Evolutionary conservation across 257 asterid species (phyloP).

Genomic region (Leptodermis oblonga): DNA sequence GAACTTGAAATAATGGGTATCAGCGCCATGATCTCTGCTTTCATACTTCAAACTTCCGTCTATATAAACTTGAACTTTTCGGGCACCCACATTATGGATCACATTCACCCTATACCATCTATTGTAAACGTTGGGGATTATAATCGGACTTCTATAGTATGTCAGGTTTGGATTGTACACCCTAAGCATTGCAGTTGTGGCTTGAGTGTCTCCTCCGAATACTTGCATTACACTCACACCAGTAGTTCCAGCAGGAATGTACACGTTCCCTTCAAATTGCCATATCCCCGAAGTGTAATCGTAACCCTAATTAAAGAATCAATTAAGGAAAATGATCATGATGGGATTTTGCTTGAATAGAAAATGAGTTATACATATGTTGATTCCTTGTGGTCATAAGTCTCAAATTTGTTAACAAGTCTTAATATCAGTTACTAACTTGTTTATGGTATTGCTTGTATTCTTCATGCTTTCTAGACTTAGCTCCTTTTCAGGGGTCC

Average conservation of each 20-base stretch:
- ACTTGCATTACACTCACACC: slow-evolving; percentile 40
- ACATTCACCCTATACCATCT: slow-evolving; percentile 35
- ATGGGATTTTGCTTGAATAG: no score
- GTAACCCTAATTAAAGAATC: slow-evolving; percentile 20
- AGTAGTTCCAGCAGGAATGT: slow-evolving; percentile 29
- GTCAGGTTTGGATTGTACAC: slow-evolving; percentile 28
- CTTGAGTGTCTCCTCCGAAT: slow-evolving; percentile 22
- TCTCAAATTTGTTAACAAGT: no score
- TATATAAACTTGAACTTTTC: slow-evolving; percentile 19
- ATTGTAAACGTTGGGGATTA: slow-evolving; percentile 22
- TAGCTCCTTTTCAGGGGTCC: no score
- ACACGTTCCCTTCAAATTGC: slow-evolving; percentile 35
- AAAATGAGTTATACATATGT: no score
- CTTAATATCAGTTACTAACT: no score
- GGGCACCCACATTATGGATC: slow-evolving; percentile 26
- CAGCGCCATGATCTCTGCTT: slow-evolving; percentile 20
- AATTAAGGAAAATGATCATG: no score
- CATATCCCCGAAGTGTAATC: slow-evolving; percentile 32
- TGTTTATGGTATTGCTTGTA: no score
- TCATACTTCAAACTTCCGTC: slow-evolving; percentile 24
- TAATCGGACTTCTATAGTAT: slow-evolving; percentile 13
- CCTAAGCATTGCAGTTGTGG: slow-evolving; percentile 36
- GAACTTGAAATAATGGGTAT: slow-evolving; percentile 30
- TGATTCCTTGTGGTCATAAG: no score
- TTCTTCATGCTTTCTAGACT: no score